A percentile compares a stretch with the other conserved stretches of the same genome.
These are phyloP conservation scores for Saccharomycopsis oosterbeekiorum DNA, from an alignment of 805 yeast genomes.

Conservation along the genomic window DNA sequence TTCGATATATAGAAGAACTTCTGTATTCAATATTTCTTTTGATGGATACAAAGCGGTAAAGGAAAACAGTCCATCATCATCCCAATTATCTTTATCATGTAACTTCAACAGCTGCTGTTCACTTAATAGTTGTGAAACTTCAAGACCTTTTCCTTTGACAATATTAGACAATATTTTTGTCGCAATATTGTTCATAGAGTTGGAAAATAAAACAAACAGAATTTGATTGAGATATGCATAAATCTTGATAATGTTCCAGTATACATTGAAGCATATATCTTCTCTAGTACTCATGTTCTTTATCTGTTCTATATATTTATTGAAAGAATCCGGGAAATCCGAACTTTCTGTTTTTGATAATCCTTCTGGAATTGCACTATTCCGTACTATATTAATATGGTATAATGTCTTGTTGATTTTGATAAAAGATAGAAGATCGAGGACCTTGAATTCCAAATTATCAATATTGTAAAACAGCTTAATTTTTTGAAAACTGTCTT, in stretches of 20 bases:
- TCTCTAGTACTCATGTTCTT: slow-evolving; percentile 12
- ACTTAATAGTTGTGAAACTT: slow-evolving; percentile 30
- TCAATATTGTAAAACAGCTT: slow-evolving; percentile 3
- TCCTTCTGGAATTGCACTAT: background rate
- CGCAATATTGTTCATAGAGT: slow-evolving; percentile 37
- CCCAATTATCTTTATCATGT: slow-evolving; percentile 11
- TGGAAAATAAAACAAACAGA: slow-evolving; percentile 28
- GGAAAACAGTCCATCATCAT: slow-evolving; percentile 5
- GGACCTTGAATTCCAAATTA: slow-evolving; percentile 5
- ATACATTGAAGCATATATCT: slow-evolving; percentile 13
- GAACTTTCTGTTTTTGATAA: background rate
- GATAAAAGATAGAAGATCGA: slow-evolving; percentile 11
- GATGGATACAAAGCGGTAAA: slow-evolving; percentile 31
- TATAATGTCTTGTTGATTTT: background rate
- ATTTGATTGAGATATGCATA: slow-evolving; percentile 26
- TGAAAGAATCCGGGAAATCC: background rate
- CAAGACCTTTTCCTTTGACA: slow-evolving; percentile 29
- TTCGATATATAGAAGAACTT: slow-evolving; percentile 21
- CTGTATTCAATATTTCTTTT: slow-evolving; percentile 33
- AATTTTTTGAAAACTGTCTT: background rate
- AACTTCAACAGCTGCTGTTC: slow-evolving; percentile 24
- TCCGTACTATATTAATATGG: slow-evolving; percentile 4
- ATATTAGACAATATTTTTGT: slow-evolving; percentile 34
- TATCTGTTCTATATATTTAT: slow-evolving; percentile 7
- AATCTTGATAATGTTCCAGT: slow-evolving; percentile 7